These are phyloP conservation scores for Alternaria sp. DNA, from an alignment of 2,329 filamentous ascomycete species.

Conservation along the genomic window DNA sequence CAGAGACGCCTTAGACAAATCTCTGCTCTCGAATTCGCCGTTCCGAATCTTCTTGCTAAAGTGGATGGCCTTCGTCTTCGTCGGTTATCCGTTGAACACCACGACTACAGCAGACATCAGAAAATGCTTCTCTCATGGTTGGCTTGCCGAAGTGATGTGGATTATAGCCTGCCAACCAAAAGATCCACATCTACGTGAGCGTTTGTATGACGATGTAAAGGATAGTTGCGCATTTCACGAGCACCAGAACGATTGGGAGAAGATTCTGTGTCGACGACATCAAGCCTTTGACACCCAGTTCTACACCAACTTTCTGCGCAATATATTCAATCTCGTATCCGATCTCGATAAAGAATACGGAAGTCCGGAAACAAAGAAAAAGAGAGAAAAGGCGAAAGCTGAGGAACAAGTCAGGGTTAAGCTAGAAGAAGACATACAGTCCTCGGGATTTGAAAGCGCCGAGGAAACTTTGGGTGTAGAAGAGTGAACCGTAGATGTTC, in stretches of 20 bases:
- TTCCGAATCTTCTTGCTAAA: neutral
- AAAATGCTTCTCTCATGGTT: neutral
- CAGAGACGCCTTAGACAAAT: neutral
- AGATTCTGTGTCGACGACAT: neutral
- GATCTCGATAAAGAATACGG: neutral
- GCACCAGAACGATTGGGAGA: neutral
- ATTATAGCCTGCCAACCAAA: neutral
- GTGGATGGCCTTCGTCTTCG: neutral
- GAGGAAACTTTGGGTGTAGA: neutral
- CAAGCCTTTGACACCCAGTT: neutral
- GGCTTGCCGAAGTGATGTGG: neutral
- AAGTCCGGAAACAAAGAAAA: neutral
- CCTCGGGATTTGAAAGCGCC: neutral
- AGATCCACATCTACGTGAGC: neutral
- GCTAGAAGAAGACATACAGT: neutral
- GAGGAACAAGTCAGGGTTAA: neutral
- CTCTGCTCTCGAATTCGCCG: neutral
- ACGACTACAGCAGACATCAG: neutral
- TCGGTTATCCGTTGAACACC: neutral
- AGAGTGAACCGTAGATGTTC: neutral
- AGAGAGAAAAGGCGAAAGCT: neutral
- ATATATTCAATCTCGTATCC: neutral
- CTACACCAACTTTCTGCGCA: neutral
- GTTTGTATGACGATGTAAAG: neutral
- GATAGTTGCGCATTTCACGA: neutral